Conservation (phyloP, 805 yeast genomes). For the Saccharomycopsis fermentans region DNA sequence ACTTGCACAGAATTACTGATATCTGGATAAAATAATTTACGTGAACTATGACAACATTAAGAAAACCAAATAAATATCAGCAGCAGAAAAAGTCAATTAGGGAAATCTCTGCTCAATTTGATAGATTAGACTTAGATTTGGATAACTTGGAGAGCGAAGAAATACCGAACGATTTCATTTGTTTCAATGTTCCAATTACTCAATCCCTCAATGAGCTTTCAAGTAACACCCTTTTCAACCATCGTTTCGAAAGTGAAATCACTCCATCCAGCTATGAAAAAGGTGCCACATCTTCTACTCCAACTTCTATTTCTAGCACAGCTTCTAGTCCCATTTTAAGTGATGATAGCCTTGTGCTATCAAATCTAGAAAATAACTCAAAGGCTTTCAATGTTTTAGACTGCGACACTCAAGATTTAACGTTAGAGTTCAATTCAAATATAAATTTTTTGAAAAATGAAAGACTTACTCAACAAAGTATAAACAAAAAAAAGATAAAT, state of each 20-base stretch:
- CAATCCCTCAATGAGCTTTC: conserved; percentile 13
- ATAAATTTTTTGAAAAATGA: conserved; percentile 11
- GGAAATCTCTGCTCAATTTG: background rate
- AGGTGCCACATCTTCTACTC: background rate
- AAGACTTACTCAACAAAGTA: conserved; percentile 12
- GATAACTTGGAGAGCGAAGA: conserved; percentile 16
- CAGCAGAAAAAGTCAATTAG: conserved; percentile 1
- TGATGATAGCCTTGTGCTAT: conserved; percentile 15
- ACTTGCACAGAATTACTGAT: no score
- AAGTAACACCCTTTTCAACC: background rate
- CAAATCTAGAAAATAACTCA: conserved; percentile 13
- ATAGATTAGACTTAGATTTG: conserved; percentile 13
- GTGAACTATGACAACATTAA: background rate
- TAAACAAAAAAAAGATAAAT: conserved; percentile 15
- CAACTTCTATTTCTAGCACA: background rate
- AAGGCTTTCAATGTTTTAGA: conserved; percentile 17
- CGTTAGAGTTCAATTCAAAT: conserved; percentile 17
- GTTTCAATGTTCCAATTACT: conserved; percentile 19
- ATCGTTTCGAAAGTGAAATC: background rate
- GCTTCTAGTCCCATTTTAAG: conserved; percentile 13
- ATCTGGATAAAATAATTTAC: no score
- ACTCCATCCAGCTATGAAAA: background rate
- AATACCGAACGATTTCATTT: conserved; percentile 17
- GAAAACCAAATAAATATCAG: background rate
- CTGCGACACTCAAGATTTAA: conserved; percentile 14